Evolutionary conservation across 371 early-diverging fungal genomes (phyloP), one percentile per base, ranked within the genome.

Genomic region (Mycotypha africana): DNA sequence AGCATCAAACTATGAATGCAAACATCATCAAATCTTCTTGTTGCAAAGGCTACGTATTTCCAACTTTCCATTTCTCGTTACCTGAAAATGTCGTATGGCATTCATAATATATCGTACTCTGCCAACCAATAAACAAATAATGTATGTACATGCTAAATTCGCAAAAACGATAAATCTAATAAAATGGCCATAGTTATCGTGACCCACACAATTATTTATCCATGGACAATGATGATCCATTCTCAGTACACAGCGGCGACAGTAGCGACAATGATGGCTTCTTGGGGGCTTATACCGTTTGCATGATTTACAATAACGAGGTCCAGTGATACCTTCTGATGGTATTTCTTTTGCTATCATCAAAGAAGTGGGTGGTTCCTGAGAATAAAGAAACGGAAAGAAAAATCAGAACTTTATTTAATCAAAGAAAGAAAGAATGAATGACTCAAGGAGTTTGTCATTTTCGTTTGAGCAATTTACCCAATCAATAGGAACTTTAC

Each of bases 141-240:
- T 61, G 42, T 71, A 75, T 1, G 41, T 25, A 30, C 88, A 81
- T 6, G 88, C 77, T 14, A 81, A 47, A 45, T 80, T 72, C 4
- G 82, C 89, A 62, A 65, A 90, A 8, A 79, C 58, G 17, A 95
- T 55, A 55, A 96, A 97, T 14, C 95, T 84, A 16, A 94, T 33
- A 64, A 98, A 98, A 61, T 95, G 86, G 10, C 81, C 85, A 55
- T 89, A 85, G 61, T 97, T 97, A 45, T 53, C 56, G 56, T 88
- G 76, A 3, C 98, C 98, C 22, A 97, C 91, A 71, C 98, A 97
- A 60, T 93, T 96, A 73, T 93, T 90, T 40, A 97, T 84, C 92
- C 98, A 99, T 1, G 95, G 95, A 59, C 98, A 98, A 58, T 98
- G 98, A 53, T 93, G 93, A 52, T 93, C 93, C 91, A 91, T 90